Percentiles rank a stretch among this genome's conserved stretches.
phyloP scores from a whole-genome alignment of 75 land plant species.

The Cupressus sempervirens region DNA sequence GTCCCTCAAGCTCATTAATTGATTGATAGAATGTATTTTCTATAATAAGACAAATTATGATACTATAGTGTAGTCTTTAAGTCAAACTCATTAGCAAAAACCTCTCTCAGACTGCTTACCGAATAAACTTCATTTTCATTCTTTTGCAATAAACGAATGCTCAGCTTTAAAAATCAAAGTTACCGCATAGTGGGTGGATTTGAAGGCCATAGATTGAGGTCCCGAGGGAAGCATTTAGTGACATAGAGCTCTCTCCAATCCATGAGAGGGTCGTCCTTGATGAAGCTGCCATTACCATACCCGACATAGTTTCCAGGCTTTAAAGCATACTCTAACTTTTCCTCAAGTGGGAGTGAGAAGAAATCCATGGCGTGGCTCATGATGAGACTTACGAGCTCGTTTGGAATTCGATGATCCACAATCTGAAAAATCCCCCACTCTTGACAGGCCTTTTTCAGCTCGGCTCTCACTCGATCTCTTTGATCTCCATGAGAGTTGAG shows the following conservation, averaged over 20 bases:
- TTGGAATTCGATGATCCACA: constrained; percentile 6
- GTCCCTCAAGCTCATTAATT: too few relatives aligned
- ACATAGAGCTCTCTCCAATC: background rate
- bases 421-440: constrained; percentile 16
- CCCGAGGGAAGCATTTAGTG: background rate
- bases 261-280: background rate
- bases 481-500: constrained; percentile 18
- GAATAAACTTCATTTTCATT: too few relatives aligned
- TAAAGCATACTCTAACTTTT: background rate
- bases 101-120: too few relatives aligned
- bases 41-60: too few relatives aligned
- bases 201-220: background rate
- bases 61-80: too few relatives aligned
- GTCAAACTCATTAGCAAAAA: too few relatives aligned
- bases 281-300: background rate
- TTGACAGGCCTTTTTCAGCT: background rate
- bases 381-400: background rate
- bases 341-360: constrained; percentile 1
- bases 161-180: background rate
- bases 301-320: background rate
- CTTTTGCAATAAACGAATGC: too few relatives aligned
- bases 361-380: constrained; percentile 2
- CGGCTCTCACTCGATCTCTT: background rate
- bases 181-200: background rate
- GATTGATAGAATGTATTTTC: too few relatives aligned